Evolutionary conservation across 2,329 filamentous ascomycete genomes (phyloP).

Genomic region (Fusarium sp.): DNA sequence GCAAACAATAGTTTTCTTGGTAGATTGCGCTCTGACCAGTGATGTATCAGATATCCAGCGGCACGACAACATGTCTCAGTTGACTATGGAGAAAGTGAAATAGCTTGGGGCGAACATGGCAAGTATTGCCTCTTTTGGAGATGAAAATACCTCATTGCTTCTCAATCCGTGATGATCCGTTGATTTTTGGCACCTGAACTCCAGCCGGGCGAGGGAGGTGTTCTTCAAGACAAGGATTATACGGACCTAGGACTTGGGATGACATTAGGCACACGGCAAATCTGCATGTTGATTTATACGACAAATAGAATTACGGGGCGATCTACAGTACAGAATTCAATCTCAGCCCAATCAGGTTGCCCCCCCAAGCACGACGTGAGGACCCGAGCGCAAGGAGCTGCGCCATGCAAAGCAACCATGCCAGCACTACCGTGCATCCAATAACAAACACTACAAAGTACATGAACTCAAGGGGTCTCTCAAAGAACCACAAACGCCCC

Average conservation of each 20-base stretch:
- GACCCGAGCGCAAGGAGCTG: not conserved
- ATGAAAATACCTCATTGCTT: not conserved
- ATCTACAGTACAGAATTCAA: not conserved
- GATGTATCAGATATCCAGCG: not conserved
- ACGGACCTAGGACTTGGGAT: not conserved
- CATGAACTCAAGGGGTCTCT: conserved; percentile 40
- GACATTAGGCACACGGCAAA: not conserved
- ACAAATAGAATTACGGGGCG: not conserved
- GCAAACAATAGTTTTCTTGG: not conserved
- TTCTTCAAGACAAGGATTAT: not conserved
- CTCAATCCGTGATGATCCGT: not conserved
- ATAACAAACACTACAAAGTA: conserved; percentile 38
- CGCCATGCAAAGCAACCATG: not conserved
- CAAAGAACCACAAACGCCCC: conserved; percentile 21
- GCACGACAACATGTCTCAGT: conserved; percentile 1
- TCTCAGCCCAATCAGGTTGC: not conserved
- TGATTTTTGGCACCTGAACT: not conserved
- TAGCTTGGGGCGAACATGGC: not conserved
- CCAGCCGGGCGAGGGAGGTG: not conserved
- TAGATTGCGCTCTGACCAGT: not conserved
- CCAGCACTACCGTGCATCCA: conserved; percentile 3
- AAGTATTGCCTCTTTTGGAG: not conserved
- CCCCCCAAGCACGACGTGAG: not conserved
- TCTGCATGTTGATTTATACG: not conserved
- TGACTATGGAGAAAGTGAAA: not conserved